Conservation (phyloP, 345 rosid species). For the Eucalyptus tenuipes region DNA sequence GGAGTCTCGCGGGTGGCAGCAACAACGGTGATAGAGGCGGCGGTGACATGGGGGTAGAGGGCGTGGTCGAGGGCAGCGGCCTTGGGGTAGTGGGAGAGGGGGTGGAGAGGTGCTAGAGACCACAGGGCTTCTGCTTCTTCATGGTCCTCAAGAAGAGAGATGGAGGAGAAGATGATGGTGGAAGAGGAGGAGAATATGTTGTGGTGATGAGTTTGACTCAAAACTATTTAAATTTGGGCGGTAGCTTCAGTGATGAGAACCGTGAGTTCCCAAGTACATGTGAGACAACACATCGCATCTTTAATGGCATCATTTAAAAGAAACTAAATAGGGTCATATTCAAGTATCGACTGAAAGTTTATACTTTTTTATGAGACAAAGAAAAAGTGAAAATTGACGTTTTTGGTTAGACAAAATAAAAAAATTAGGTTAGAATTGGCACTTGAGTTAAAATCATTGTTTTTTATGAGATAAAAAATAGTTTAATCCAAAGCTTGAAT, state of each 20-base stretch:
- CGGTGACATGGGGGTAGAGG: too few relatives aligned
- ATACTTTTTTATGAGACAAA: neutral
- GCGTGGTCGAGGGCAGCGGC: accelerated
- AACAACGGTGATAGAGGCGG: too few relatives aligned
- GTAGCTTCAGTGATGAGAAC: neutral
- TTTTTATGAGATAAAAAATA: neutral
- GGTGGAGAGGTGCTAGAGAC: too few relatives aligned
- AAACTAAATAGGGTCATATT: neutral
- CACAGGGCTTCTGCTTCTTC: too few relatives aligned
- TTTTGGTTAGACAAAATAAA: neutral
- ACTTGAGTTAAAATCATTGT: neutral
- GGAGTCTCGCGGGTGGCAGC: accelerated
- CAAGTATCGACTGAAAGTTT: neutral
- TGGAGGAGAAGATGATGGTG: too few relatives aligned
- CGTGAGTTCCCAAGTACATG: neutral
- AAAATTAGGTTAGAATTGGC: neutral
- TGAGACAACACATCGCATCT: neutral
- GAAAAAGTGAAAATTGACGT: neutral
- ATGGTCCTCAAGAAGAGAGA: too few relatives aligned
- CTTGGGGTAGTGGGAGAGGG: too few relatives aligned
- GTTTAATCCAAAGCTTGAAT: neutral
- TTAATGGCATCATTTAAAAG: neutral
- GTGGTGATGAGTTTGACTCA: neutral
- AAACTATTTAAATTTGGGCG: neutral
- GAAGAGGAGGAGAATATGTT: too few relatives aligned